These are phyloP conservation scores for Claviceps paspali DNA, from an alignment of 2,329 filamentous ascomycete species.

Conservation along the genomic window DNA sequence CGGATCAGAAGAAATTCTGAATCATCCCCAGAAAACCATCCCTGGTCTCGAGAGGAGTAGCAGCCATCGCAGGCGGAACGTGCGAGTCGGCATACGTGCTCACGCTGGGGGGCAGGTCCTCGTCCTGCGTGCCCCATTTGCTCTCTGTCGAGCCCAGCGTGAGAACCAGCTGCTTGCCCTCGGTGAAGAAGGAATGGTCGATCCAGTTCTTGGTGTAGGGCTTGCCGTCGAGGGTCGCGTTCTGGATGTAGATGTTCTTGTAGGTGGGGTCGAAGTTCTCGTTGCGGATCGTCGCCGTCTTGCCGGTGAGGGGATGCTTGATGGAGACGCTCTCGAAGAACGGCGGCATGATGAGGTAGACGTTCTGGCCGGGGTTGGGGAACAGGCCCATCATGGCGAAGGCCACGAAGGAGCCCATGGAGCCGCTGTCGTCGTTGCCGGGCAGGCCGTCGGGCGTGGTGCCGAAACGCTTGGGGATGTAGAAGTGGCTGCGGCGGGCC, in stretches of 20 bases:
- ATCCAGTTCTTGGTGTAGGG: slow-evolving; percentile 52
- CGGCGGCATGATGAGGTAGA: slow-evolving; percentile 56
- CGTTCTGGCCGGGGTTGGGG: slow-evolving; percentile 52
- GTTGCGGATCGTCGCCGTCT: slow-evolving; percentile 42
- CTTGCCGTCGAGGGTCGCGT: slow-evolving; percentile 44
- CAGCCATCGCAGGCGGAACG: no score
- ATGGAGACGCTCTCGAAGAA: slow-evolving; percentile 49
- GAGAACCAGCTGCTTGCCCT: slow-evolving; percentile 49
- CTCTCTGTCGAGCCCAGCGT: slow-evolving; percentile 46
- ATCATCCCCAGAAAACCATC: no score
- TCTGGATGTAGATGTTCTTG: slow-evolving; percentile 48
- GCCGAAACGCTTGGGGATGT: slow-evolving; percentile 50
- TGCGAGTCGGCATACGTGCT: slow-evolving; percentile 22
- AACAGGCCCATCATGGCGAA: slow-evolving; percentile 57
- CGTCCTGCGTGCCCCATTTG: slow-evolving; percentile 42
- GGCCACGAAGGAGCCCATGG: slow-evolving; percentile 53
- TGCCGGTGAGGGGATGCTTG: slow-evolving; percentile 40
- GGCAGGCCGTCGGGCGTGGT: slow-evolving; percentile 44
- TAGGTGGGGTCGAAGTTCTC: slow-evolving; percentile 47
- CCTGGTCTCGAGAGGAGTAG: no score
- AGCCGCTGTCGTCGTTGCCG: slow-evolving; percentile 56
- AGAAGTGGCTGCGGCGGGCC: slow-evolving; percentile 40
- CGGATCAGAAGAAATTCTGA: no score
- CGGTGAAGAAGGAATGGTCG: slow-evolving; percentile 49
- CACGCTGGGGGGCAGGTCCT: slow-evolving; percentile 48